phyloP scores from a whole-genome alignment of 192 early-diverging fungal genomes.

The Chytriomyces sp. region DNA sequence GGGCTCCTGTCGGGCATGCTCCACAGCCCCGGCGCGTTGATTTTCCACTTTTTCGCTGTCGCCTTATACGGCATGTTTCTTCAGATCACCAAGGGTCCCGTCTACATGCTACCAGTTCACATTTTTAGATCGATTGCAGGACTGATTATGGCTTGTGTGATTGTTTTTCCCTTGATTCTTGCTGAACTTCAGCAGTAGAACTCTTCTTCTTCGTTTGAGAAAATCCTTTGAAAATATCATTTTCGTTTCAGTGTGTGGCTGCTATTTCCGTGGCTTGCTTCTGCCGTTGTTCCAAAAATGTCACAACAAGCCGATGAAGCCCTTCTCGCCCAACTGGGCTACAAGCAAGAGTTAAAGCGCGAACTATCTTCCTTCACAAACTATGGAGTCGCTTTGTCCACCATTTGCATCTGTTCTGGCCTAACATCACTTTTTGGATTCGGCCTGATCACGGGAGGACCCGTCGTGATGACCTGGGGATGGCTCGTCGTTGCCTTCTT shows the following conservation, averaged over 20 bases:
- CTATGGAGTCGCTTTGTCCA: conserved; percentile 36
- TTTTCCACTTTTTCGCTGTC: conserved; percentile 92
- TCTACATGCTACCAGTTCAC: conserved; percentile 31
- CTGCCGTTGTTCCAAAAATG: no score
- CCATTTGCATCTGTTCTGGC: conserved; percentile 41
- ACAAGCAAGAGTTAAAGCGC: conserved; percentile 45
- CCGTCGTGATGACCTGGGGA: conserved; percentile 40
- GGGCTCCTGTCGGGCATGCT: conserved; percentile 82
- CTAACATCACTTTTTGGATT: conserved; percentile 32
- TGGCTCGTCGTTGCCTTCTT: conserved; percentile 38
- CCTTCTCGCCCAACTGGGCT: conserved; percentile 39
- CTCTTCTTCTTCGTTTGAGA: no score
- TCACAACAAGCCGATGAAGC: conserved; percentile 35
- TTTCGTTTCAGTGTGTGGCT: no score
- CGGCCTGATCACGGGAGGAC: conserved; percentile 37
- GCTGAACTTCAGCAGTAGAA: conserved; percentile 34
- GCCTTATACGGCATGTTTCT: conserved; percentile 58
- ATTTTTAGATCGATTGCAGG: conserved; percentile 37
- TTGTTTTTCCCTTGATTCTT: conserved; percentile 45
- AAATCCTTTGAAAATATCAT: no score
- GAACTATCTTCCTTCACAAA: conserved; percentile 37
- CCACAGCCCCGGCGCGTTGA: conserved; percentile 71
- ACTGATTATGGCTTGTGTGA: conserved; percentile 39
- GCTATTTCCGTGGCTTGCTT: no score
- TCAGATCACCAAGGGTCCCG: conserved; percentile 22